Conservation (phyloP, 1,139 yeast species). For the Protomyces inouyei region DNA sequence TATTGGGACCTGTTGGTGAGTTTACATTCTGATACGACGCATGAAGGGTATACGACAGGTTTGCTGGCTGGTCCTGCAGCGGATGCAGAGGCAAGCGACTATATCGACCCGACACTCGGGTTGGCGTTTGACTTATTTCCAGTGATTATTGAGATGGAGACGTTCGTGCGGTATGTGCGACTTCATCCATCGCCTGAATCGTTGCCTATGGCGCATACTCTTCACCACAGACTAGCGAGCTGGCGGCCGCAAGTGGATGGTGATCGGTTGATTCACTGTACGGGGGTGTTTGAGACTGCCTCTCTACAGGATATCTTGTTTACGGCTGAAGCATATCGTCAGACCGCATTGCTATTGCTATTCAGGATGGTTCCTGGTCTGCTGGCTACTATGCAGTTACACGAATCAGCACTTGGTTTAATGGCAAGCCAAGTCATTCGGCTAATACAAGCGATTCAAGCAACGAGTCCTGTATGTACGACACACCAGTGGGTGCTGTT, state of each 20-base stretch:
- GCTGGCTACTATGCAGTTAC: background rate
- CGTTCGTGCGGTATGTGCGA: conserved; percentile 8
- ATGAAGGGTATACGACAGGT: conserved; percentile 12
- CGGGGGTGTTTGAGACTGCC: conserved; percentile 10
- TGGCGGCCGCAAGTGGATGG: conserved; percentile 19
- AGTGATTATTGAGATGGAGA: conserved; percentile 20
- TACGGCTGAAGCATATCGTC: conserved; percentile 22
- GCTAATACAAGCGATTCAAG: conserved; percentile 1
- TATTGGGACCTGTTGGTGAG: conserved; percentile 23
- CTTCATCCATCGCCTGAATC: background rate
- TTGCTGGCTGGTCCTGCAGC: conserved; percentile 7
- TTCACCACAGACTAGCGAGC: conserved; percentile 5
- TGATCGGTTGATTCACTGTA: conserved; percentile 3
- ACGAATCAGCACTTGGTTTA: background rate
- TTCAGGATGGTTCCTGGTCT: conserved; percentile 9
- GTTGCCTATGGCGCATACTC: background rate
- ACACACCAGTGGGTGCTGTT: conserved; percentile 26
- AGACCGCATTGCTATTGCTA: conserved; percentile 14
- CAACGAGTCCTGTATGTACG: conserved; percentile 22
- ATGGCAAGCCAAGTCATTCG: conserved; percentile 6
- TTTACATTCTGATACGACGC: conserved; percentile 19
- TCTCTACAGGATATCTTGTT: conserved; percentile 20
- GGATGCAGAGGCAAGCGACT: conserved; percentile 15
- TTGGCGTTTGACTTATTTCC: conserved; percentile 3
- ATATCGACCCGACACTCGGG: conserved; percentile 21